Evolutionary conservation across 352 stramenopile genomes (phyloP), one percentile per base, ranked within the genome.

Genomic region (Plasmopara viticola): DNA sequence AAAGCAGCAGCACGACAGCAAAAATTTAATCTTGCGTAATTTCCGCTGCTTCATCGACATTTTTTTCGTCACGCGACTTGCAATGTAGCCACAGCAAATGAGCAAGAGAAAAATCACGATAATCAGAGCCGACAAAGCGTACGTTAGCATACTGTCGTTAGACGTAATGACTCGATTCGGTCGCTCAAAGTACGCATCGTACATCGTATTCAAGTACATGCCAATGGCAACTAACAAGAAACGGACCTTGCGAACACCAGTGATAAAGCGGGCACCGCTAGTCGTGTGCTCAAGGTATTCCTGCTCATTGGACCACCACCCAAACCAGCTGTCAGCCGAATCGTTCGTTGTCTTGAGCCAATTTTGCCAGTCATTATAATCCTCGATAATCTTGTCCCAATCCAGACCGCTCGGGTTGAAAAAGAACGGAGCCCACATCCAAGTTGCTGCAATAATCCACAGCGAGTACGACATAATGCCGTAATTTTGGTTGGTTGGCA

Each of bases 361-460:
- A 47, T 90, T 84, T 39, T 98, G 81, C 84, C 93, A 98, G 51
- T 93, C 79, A 47, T 84, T 87, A 67, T 90, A 98, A 74, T 99
- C 96, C 15, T 90, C 77, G 28, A 88, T 87, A 33, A 98, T 86
- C 66, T 98, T 96, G 68, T 97, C 90, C 95, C 95, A 99, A 56
- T 99, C 95, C 51, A 99, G 87, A 30, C 94, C 97, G 34, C 97
- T 94, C 18, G 96, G 96, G 65, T 99, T 99, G 67, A 99, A 94
- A 64, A 94, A 82, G 69, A 94, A 92, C 34, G 84, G 84, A 6
- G 75, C 78, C 81, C 81, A 92, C 66, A 92, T 78, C 81, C 81
- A 94, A 17, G 81, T 92, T 15, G 70, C 78, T 71, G 89, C 93
- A 48, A 97, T 97, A 35, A 99, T 87, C 64, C 80, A 91, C 42